A percentile compares a stretch with the other conserved stretches of the same genome.
Conservation (phyloP, 306 rosid genomes). For the Boehmeria nivea region DNA sequence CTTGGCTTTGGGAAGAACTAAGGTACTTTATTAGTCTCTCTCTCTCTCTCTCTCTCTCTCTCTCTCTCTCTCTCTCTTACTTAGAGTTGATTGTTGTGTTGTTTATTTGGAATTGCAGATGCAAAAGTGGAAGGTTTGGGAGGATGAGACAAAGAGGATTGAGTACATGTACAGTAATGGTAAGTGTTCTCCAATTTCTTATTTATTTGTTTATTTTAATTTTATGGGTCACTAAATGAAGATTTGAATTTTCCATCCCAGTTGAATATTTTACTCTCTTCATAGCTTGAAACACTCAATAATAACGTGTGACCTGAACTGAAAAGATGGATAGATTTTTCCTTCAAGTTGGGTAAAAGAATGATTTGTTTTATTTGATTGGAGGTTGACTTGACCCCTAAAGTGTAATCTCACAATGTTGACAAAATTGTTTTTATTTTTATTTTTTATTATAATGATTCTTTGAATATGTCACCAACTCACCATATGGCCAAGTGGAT, state of each 20-base stretch:
- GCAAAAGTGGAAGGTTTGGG: conserved; percentile 76
- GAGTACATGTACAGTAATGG: conserved; percentile 45
- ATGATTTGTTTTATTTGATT: too few species aligned
- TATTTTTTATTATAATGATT: too few species aligned
- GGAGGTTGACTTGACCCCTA: not conserved
- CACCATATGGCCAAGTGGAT: too few species aligned
- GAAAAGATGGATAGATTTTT: too few species aligned
- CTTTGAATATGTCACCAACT: too few species aligned
- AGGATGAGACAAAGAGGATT: conserved; percentile 52
- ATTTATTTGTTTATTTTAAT: not conserved
- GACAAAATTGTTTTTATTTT: too few species aligned
- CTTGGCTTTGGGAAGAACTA: conserved; percentile 55
- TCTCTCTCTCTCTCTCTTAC: too few species aligned
- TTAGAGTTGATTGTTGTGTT: not conserved
- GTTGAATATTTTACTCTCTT: not conserved
- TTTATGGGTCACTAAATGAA: not conserved
- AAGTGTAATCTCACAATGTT: too few species aligned
- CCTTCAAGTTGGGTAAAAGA: too few species aligned
- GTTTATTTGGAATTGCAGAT: conserved; percentile 45
- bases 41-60: conserved; percentile 12
- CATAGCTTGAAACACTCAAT: too few species aligned
- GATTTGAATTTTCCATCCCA: not conserved
- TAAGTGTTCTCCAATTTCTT: not conserved
- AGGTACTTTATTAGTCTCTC: conserved; percentile 29
- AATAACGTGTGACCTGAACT: too few species aligned